Base-by-base conservation (phyloP, 2,329 filamentous ascomycete genomes). In the Zarea fungicola region DNA sequence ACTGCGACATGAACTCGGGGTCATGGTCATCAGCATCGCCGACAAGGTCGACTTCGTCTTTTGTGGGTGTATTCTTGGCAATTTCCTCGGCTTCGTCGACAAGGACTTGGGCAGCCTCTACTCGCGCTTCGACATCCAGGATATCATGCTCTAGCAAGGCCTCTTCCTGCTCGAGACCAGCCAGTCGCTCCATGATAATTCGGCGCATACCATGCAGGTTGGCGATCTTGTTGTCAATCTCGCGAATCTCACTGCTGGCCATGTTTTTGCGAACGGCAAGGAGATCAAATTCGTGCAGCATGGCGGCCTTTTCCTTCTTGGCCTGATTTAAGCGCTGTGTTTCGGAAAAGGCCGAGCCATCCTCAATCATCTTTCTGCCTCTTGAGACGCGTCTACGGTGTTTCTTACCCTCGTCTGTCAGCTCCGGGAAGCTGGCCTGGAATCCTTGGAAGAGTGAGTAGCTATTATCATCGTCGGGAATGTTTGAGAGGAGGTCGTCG, bases 361-460 rank as follows among this genome's bases (percentile, higher is more conserved):
- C 84, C 35, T 82, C 78, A 25, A 96, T 70, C 58, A 95, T 66
- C 64, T 90, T 91, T 61, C 89, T 82, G 2, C 85, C 84, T 55
- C 87, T 81, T 7, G 88, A 88, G 35, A 82, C 78, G 53, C 83
- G 81, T 58, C 87, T 80, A 45, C 84, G 80, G 57, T 82, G 80
- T 64, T 85, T 87, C 63, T 85, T 84, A 56, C 79, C 80, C 54
- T 85, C 80, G 14, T 93, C 87, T 5, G 74, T 75, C 55, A 80
- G 68, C 54, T 84, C 80, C 3, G 91, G 91, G 54, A 96, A 76
- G 55, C 84, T 91, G 41, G 92, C 93, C 70, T 95, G 85, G 67
- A 99, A 99, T 56, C 93, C 93, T 67, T 99, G 89, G 66, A 99
- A 97, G 37, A 99, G 76, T 34, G 91, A 96, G 71, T 95, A 99